phyloP scores from a whole-genome alignment of 768 basidiomycete genomes.

The Suillus tomentosus region DNA sequence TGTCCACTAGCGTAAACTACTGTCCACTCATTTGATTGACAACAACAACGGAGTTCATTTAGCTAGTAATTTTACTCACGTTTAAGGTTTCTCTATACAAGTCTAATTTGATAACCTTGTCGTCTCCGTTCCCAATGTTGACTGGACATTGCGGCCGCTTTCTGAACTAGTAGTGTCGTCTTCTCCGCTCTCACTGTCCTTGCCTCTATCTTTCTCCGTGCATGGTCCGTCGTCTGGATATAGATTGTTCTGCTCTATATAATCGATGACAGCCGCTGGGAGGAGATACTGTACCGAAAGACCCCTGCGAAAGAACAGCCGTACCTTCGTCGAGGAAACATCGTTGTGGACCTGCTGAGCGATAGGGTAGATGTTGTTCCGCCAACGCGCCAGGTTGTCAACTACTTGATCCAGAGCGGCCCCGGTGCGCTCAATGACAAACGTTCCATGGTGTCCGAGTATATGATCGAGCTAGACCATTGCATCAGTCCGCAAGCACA shows the following conservation, averaged over 20 bases:
- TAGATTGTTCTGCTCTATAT: conserved; percentile 84
- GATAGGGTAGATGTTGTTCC: conserved; percentile 86
- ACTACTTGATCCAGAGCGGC: conserved; percentile 85
- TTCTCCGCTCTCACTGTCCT: conserved; percentile 30
- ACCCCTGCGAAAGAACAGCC: conserved; percentile 75
- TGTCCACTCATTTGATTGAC: not conserved
- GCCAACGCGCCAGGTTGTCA: conserved; percentile 71
- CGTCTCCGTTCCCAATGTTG: not conserved
- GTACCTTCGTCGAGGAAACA: conserved; percentile 93
- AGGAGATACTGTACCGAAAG: conserved; percentile 88
- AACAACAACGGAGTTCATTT: not conserved
- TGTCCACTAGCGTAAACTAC: not conserved
- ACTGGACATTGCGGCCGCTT: not conserved
- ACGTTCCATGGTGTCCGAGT: conserved; percentile 88
- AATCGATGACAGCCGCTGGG: conserved; percentile 88
- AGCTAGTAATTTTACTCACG: not conserved
- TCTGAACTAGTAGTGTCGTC: not conserved
- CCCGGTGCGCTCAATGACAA: conserved; percentile 94
- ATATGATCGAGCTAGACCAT: conserved; percentile 85
- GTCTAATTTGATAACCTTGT: not conserved
- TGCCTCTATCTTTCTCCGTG: conserved; percentile 39
- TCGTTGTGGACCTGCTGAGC: conserved; percentile 97
- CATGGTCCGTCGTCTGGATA: conserved; percentile 61
- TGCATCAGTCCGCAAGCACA: conserved; percentile 11
- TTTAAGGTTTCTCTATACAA: not conserved